Evolutionary conservation across 1,284 basidiomycete species (phyloP), one percentile per base, ranked within the genome.

Genomic region (Spongiforma sp.): DNA sequence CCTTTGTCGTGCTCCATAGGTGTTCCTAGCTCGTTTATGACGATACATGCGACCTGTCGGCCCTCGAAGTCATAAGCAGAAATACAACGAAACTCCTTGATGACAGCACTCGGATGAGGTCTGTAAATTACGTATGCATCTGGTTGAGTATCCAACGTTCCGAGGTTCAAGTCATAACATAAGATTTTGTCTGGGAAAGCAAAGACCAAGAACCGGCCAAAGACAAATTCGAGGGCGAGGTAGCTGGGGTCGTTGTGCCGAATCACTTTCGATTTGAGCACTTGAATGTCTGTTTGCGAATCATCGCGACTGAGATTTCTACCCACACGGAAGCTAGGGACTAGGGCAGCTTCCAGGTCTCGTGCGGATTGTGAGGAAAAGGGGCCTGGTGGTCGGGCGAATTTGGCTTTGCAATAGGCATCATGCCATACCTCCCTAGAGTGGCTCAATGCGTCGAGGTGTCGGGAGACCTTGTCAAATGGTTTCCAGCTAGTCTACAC

Each of bases 381-480:
- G 8, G 71, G 69, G 1, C 69, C 71, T 0, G 71, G 69, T 30
- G 69, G 69, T 33, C 41, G 54, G 61, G 70, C 37, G 17, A 71
- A 71, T 3, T 60, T 5, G 43, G 62, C 53, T 8, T 30, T 61
- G 43, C 60, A 62, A 58, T 73, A 72, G 8, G 50, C 62, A 10
- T 62, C 34, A 19, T 60, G 57, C 69, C 71, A 71, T n/a, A 73
- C 21, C 15, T 58, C 52, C 48, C 61, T 66, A 24, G 19, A 41
- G 34, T 32, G 61, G 41, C 46, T 66, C 2, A 61, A n/a, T 6
- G 11, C 50, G 2, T 70, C 61, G 24, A 73, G 37, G 41, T 54
- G 58, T 33, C 56, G 70, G 50, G 68, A 71, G 32, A 72, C 72
- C 71, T 71, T n/a, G n/a, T n/a, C n/a, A n/a, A n/a, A n/a, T n/a